Evolutionary conservation across 1,139 yeast species (phyloP), one percentile per base, ranked within the genome.

Genomic region (Waltiozyma sp.): DNA sequence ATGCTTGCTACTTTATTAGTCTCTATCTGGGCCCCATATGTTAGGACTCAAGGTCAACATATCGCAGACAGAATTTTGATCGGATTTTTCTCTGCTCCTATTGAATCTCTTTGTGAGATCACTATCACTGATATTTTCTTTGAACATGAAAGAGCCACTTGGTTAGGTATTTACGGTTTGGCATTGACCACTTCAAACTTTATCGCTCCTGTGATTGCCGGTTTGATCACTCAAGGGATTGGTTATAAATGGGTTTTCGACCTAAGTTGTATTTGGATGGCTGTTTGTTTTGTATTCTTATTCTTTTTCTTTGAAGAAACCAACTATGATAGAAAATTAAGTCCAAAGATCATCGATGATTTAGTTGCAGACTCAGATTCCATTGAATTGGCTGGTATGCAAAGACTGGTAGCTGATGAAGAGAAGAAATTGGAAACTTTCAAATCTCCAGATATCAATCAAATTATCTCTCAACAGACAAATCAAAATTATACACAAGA

Each of bases 91-190:
- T 72, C 69, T 36, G 70, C 79, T 18, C 77, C 80, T 8, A 70
- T 75, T 48, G 82, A 76, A 50, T 69, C 80, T 0, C 57, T 75
- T 37, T 73, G 75, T 33, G 80, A 75, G 54, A 67, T 75, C 26
- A 55, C 74, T 2, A 66, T 72, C 41, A 60, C 73, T 9, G 78
- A 73, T 50, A 53, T 73, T 44, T 73, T 68, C 53, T 73, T 71
- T 51, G 74, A 70, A 49, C 77, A 73, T 51, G 73, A 72, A 53
- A 61, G 77, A 51, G 75, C 74, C 13, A 64, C 68, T 15, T 69
- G 66, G 52, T 65, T 71, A 65, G 69, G 69, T 33, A 57, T 70
- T 42, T 71, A 68, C 51, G 68, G 68, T 45, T 60, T 64, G 39
- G 65, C 70, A 1, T 57, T 70, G 33, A 58, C 65, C 38, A 56